phyloP scores from a whole-genome alignment of 2,329 filamentous ascomycete genomes.

The Aspergillus uvarum region DNA sequence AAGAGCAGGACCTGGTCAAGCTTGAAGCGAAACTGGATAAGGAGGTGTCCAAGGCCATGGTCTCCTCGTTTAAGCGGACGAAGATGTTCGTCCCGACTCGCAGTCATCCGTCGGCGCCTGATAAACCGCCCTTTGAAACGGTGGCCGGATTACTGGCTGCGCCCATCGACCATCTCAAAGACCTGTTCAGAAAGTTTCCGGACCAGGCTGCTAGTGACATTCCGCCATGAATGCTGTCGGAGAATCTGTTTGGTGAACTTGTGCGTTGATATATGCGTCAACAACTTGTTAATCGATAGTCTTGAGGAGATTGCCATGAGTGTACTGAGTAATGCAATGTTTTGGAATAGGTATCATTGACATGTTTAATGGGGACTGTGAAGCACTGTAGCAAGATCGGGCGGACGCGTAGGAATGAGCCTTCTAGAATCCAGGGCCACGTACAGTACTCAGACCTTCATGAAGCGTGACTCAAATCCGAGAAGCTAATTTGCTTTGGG shows the following conservation, averaged over 20 bases:
- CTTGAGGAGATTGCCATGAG: too few relatives aligned
- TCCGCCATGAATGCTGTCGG: background rate
- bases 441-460: too few relatives aligned
- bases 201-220: background rate
- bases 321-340: too few relatives aligned
- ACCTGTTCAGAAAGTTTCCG: constrained; percentile 42
- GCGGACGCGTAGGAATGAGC: too few relatives aligned
- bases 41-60: constrained; percentile 36
- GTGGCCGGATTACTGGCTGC: constrained; percentile 55
- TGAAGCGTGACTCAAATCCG: too few relatives aligned
- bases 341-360: too few relatives aligned
- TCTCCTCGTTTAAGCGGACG: constrained; percentile 49
- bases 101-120: constrained; percentile 51
- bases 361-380: too few relatives aligned
- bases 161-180: constrained; percentile 56
- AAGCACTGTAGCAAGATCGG: too few relatives aligned
- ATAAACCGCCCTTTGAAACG: constrained; percentile 57
- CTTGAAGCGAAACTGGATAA: constrained; percentile 46
- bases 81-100: constrained; percentile 54
- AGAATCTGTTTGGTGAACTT: background rate
- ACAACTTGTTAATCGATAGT: too few relatives aligned
- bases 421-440: too few relatives aligned
- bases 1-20: constrained; percentile 47
- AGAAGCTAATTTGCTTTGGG: too few relatives aligned
- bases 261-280: background rate